Conservation (phyloP, 345 rosid species). For the Barbarea vulgaris region DNA sequence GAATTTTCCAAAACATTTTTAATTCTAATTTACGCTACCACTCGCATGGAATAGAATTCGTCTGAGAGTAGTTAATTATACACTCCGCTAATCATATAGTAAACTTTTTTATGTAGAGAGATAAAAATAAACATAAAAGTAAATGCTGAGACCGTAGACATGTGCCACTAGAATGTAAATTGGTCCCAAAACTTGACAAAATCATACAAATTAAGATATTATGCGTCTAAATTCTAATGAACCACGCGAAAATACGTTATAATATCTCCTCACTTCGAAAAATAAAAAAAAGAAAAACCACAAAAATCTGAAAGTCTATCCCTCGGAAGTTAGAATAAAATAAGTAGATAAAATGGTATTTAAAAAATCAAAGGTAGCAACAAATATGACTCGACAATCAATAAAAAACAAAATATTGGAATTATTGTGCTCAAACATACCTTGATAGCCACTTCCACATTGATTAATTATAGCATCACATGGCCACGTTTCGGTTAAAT, state of each 20-base stretch:
- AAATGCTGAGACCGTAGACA: not conserved
- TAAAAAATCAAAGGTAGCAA: conserved; percentile 8
- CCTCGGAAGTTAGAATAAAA: not conserved
- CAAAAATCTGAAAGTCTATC: not conserved
- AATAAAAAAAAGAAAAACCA: conserved; percentile 17
- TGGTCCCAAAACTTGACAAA: conserved; percentile 15
- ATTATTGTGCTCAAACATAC: conserved; percentile 15
- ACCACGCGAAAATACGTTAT: conserved; percentile 1
- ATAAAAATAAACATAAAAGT: not conserved
- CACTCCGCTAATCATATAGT: not conserved
- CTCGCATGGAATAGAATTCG: not conserved
- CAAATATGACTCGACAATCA: conserved; percentile 31
- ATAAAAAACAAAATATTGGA: conserved; percentile 28
- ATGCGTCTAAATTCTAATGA: not conserved
- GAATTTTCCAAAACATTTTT: not conserved
- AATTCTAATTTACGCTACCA: not conserved
- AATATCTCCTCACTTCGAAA: not conserved
- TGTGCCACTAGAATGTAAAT: not conserved
- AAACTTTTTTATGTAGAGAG: not conserved
- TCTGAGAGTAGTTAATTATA: not conserved
- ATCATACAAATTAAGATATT: not conserved
- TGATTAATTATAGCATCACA: conserved; percentile 25
- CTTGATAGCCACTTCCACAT: conserved; percentile 32
- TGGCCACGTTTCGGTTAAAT: conserved; percentile 35
- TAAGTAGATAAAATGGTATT: not conserved